These are phyloP conservation scores for Penicillium fuscoglaucum DNA, from an alignment of 2,329 filamentous ascomycete species.

Conservation along the genomic window DNA sequence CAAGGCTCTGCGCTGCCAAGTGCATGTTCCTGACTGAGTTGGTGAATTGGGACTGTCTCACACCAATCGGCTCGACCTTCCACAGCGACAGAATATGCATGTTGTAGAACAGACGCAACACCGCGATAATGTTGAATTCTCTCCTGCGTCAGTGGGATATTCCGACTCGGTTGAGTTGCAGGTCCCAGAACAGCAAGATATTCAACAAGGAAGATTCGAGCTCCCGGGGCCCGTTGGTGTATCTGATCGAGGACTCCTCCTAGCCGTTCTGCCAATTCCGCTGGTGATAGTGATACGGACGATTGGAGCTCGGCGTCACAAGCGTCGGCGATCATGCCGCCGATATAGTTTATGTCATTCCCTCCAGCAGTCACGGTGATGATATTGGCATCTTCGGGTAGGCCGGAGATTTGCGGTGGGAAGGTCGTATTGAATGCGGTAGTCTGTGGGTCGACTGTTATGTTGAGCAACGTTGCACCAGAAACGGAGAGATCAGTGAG, in stretches of 20 bases:
- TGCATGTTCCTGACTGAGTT: slow-evolving; percentile 16
- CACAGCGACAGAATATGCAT: slow-evolving; percentile 11
- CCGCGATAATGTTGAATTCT: slow-evolving; percentile 11
- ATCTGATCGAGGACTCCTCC: slow-evolving; percentile 14
- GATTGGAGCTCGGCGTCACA: not conserved
- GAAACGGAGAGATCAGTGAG: slow-evolving; percentile 18
- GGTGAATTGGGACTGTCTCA: slow-evolving; percentile 17
- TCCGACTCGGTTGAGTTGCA: slow-evolving; percentile 6
- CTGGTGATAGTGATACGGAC: slow-evolving; percentile 1
- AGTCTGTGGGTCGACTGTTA: slow-evolving; percentile 13
- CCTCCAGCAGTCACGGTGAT: slow-evolving; percentile 20
- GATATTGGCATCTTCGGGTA: slow-evolving; percentile 16
- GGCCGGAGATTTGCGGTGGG: slow-evolving; percentile 12
- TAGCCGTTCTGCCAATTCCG: slow-evolving; percentile 9
- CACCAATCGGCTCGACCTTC: slow-evolving; percentile 16
- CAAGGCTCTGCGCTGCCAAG: slow-evolving; percentile 17
- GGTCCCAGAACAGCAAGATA: slow-evolving; percentile 20
- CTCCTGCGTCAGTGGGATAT: slow-evolving; percentile 15
- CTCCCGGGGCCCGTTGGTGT: slow-evolving; percentile 13
- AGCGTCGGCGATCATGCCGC: slow-evolving; percentile 16
- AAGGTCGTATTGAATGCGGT: slow-evolving; percentile 4
- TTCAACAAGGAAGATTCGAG: slow-evolving; percentile 18
- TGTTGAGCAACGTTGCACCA: slow-evolving; percentile 20
- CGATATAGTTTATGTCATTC: slow-evolving; percentile 21
- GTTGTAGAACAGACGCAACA: slow-evolving; percentile 14